Evolutionary conservation across 2,329 filamentous ascomycete species (phyloP), one percentile per base, ranked within the genome.

Genomic region (Xylariaceae sp.): DNA sequence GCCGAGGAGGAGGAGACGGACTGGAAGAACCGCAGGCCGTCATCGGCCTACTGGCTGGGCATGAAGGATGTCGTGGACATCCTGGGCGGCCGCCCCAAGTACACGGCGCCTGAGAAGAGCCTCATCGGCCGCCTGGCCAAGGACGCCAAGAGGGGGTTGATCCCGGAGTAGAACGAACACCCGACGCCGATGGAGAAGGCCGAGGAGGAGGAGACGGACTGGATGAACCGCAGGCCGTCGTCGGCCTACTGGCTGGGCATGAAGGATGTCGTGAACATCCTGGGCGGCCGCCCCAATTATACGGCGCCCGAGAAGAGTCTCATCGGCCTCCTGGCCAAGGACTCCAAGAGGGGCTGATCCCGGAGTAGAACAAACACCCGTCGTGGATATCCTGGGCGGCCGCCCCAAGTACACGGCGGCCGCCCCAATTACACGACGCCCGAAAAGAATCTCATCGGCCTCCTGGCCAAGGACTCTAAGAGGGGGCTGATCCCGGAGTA

Each of bases 151-250:
- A 64, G 76, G 23, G 76, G 76, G n/a, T n/a, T n/a, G n/a, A n/a
- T n/a, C n/a, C n/a, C n/a, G n/a, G n/a, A n/a, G n/a, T n/a, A n/a
- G n/a, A n/a, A n/a, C n/a, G n/a, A n/a, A n/a, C n/a, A n/a, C n/a
- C n/a, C n/a, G n/a, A 82, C 77, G 7, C 70, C 83, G 0, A 85
- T 96, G 75, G 73, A 80, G 50, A 72, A 76, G 27, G 72, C 96
- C 7, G 92, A 96, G 65, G 92, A 96, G 65, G 75, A 77, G 16
- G 84, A 89, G 52, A 96, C 92, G 4, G 90, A 98, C 64, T 98
- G 92, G 92, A 76, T 78, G 45, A 88, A 93, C 59, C 72, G 92
- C 32, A 72, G 92, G 32, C 90, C 92, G 29, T 85, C 78, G 63
- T 64, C 77, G 35, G 85, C 92, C 47, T 89, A 87, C 67, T 98